Conservation (phyloP, 225 moss, liverwort and hornwort species). For the Neckera pumila region DNA sequence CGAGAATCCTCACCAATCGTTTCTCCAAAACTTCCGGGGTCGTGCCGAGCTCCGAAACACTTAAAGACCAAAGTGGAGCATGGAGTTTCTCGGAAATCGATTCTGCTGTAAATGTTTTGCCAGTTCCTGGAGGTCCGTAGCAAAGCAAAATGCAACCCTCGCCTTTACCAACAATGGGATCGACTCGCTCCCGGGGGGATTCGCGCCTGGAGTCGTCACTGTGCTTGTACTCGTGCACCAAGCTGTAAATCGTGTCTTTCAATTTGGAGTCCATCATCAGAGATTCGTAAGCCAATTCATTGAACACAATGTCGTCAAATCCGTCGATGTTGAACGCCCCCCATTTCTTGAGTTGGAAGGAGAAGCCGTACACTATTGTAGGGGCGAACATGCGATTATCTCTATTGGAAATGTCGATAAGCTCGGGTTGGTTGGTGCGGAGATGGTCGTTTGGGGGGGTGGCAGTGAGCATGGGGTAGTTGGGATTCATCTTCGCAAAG, state of each 20-base stretch:
- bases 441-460: neutral
- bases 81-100: conserved; percentile 33
- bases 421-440: neutral
- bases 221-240: conserved; percentile 7
- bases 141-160: conserved; percentile 36
- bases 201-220: neutral
- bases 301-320: conserved; percentile 27
- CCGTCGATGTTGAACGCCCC: conserved; percentile 35
- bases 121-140: conserved; percentile 38
- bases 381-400: conserved; percentile 10
- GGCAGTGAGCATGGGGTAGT: neutral
- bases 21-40: neutral
- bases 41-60: conserved; percentile 17
- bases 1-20: conserved; percentile 3
- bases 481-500: conserved; percentile 15
- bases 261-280: conserved; percentile 22
- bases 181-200: neutral
- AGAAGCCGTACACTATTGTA: conserved; percentile 22
- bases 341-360: conserved; percentile 29
- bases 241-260: conserved; percentile 12
- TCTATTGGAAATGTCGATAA: neutral
- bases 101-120: conserved; percentile 43
- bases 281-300: conserved; percentile 15
- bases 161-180: conserved; percentile 37
- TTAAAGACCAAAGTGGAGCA: conserved; percentile 40